Evolutionary conservation across 2,329 filamentous ascomycete species (phyloP), one percentile per base, ranked within the genome.

Genomic region (Pestalotiopsis sp.): DNA sequence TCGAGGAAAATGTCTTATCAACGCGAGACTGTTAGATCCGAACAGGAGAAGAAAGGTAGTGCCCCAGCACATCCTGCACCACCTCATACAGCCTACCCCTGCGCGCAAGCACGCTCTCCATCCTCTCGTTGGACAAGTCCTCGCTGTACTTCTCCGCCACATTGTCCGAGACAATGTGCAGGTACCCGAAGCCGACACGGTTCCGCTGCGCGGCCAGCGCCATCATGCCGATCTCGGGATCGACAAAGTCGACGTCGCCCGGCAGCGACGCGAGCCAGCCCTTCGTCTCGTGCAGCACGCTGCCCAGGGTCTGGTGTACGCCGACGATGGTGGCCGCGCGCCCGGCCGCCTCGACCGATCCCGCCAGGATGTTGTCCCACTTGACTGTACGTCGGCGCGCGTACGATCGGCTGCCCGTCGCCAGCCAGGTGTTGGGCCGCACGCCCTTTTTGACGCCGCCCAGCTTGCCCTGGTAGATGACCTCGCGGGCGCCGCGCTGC

Each of bases 191-290:
- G 5, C 61, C n/a, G 5, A 67, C 22, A 1, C 62, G 35, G 39
- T 65, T 67, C 17, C 67, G 30, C 10, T 68, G 61, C 6, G 68
- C 67, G 1, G 68, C 68, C 65, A 68, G 67, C 1, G 65, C 68
- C 67, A 70, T 70, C 67, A 70, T 68, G 30, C 68, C 68, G 20
- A 70, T 68, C 56, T 70, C 68, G 10, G 67, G 68, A 22, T 70
- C 68, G 11, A 70, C 68, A 38, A 70, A 68, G 62, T 70, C 68
- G 20, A 67, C 58, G 6, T 61, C 20, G 38, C 58, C 60, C 14
- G 66, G 59, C 5, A 70, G 44, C 35, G 57, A 35, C 13, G 67
- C 61, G 22, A 67, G 68, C 68, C 68, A 70, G 52, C 26, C 38
- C 62, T 66, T 66, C 10, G 68, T 70, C 44, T 70, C 68, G 38